Evolutionary conservation across 2,329 filamentous ascomycete genomes (phyloP), one percentile per base, ranked within the genome.

Genomic region (Thielaviopsis ethacetica): DNA sequence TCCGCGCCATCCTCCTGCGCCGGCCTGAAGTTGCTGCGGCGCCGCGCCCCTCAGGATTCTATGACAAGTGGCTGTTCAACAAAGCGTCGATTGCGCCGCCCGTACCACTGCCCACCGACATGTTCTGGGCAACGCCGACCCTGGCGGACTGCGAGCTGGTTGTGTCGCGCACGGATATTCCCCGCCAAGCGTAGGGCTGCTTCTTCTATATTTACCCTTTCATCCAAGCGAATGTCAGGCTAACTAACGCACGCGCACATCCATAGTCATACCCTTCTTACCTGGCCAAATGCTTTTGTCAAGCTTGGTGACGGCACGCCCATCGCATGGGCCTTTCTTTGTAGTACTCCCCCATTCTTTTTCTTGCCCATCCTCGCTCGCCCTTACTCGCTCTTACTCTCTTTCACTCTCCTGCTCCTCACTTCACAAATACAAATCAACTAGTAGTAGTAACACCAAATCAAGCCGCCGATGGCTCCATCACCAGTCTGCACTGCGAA

Each of bases 281-380:
- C 67, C 22, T 70, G 78, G 50, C 77, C 76, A 2, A 79, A 72
- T 62, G 67, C 73, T 44, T 71, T 73, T 1, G 68, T 82, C 21
- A 74, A 75, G 57, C 66, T 72, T 0, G 65, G 68, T 1, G 72
- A 77, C 19, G 74, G 72, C 1, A 75, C 70, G 1, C 74, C 77
- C 0, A 70, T 87, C 5, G 80, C 83, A 0, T 88, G 85, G 85
- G 78, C 76, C 0, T 85, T 88, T 56, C 66, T 81, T 4, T 74
- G 75, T 73, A 59, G 30, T 63, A 24, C 7, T 12, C 24, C 24
- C 24, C 24, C 10, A 9, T 27, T 27, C 9, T 9, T 27, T 27
- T 27, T 27, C 9, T 4, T 27, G 9, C 9, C 26, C 26, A 4
- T 27, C 9, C 26, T 27, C 4, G 4, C 6, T 34, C 24, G 3